A percentile compares a stretch with the other conserved stretches of the same genome.
Conservation (phyloP, 495 filamentous ascomycete species). For the Aspergillus panamensis region DNA sequence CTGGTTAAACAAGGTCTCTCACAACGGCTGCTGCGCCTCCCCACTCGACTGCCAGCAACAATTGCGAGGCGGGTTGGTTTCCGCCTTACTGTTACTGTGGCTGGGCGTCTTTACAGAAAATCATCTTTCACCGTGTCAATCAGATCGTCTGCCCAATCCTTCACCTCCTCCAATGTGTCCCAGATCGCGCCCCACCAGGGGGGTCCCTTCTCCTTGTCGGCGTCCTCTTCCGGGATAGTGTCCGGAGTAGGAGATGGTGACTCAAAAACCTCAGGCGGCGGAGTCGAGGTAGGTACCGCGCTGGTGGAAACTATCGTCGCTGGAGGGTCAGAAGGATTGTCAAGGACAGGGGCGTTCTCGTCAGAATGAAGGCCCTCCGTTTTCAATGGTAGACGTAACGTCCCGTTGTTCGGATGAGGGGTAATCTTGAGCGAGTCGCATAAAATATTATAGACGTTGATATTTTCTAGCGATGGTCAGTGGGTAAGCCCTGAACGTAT, state of each 20-base stretch:
- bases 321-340: slow-evolving; percentile 40
- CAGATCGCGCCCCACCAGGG: slow-evolving; percentile 35
- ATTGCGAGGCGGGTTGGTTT: neutral
- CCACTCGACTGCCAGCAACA: neutral
- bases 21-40: neutral
- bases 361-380: slow-evolving; percentile 66
- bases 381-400: slow-evolving; percentile 70
- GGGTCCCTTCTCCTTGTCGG: slow-evolving; percentile 21
- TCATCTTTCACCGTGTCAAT: slow-evolving; percentile 36
- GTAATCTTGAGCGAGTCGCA: slow-evolving; percentile 75
- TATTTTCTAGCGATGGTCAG: slow-evolving; percentile 62
- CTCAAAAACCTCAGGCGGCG: neutral
- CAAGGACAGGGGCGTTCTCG: slow-evolving; percentile 30
- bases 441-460: slow-evolving; percentile 90
- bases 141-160: slow-evolving; percentile 39
- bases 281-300: neutral
- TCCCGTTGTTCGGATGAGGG: slow-evolving; percentile 80
- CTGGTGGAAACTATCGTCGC: slow-evolving; percentile 2
- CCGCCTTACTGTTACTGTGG: neutral
- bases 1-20: neutral
- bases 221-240: slow-evolving; percentile 19
- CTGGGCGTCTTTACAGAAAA: slow-evolving; percentile 15
- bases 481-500: neutral
- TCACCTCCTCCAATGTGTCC: slow-evolving; percentile 35
- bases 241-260: slow-evolving; percentile 10